Conservation (phyloP, 2,329 filamentous ascomycete species). For the Botrytis porri region DNA sequence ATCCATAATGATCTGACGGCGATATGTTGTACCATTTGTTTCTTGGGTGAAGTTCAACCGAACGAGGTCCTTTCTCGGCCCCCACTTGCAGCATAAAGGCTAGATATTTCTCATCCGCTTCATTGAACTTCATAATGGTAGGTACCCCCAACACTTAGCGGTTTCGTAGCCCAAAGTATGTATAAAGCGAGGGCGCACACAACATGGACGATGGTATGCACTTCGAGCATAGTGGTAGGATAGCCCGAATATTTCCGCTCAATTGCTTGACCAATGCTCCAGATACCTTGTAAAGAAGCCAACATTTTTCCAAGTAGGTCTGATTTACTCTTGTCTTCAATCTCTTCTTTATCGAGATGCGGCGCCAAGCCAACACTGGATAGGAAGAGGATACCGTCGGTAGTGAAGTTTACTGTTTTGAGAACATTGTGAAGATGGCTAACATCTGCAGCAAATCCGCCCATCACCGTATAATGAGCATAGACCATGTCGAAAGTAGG, state of each 20-base stretch:
- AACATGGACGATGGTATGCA: conserved; percentile 33
- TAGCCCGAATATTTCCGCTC: conserved; percentile 19
- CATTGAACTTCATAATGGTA: conserved; percentile 14
- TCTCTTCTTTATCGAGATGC: conserved; percentile 1
- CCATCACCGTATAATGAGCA: conserved; percentile 20
- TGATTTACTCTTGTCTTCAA: conserved; percentile 25
- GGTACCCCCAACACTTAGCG: conserved; percentile 17
- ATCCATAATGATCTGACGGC: not conserved
- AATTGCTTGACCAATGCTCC: conserved; percentile 21
- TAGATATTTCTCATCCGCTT: not conserved
- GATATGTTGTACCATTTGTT: not conserved
- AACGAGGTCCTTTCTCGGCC: not conserved
- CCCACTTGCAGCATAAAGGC: not conserved
- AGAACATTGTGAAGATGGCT: conserved; percentile 18
- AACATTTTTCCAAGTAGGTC: conserved; percentile 22
- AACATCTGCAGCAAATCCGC: conserved; percentile 20
- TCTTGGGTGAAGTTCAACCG: not conserved
- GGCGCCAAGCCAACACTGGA: conserved; percentile 14
- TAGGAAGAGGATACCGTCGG: conserved; percentile 12
- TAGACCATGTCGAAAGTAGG: conserved; percentile 18
- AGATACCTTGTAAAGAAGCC: conserved; percentile 22
- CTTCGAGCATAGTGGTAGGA: conserved; percentile 24
- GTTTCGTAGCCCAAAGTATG: conserved; percentile 21
- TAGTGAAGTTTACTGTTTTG: conserved; percentile 8
- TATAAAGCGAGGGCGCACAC: conserved; percentile 24